These are phyloP conservation scores for Plantago major DNA, from an alignment of 257 asterid species.

Conservation along the genomic window DNA sequence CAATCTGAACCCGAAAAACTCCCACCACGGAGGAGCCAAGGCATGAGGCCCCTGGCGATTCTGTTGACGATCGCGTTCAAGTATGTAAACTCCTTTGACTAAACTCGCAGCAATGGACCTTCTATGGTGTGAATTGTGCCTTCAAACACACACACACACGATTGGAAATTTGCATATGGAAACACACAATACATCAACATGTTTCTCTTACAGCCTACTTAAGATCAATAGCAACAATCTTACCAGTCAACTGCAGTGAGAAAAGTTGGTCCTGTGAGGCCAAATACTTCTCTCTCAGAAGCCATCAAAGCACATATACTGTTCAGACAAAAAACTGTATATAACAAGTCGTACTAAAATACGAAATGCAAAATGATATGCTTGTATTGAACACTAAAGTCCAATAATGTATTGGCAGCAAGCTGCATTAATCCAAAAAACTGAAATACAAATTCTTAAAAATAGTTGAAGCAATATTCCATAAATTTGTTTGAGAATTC, in stretches of 20 bases:
- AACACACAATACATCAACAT: neutral
- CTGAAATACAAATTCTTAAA: too few species aligned
- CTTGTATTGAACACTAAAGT: too few species aligned
- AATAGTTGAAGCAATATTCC: neutral
- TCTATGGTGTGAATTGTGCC: conserved; percentile 58
- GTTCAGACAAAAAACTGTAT: neutral
- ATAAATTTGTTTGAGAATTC: neutral
- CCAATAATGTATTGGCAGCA: too few species aligned
- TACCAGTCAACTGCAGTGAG: conserved; percentile 62
- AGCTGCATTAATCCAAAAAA: too few species aligned
- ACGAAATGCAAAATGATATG: neutral
- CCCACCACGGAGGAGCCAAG: conserved; percentile 80
- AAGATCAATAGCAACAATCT: neutral
- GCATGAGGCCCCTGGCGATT: conserved; percentile 46
- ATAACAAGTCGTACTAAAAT: neutral
- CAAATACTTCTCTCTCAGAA: conserved; percentile 44
- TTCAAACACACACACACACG: conserved; percentile 1
- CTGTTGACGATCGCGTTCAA: conserved; percentile 58
- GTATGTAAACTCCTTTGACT: conserved; percentile 58
- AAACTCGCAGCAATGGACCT: conserved; percentile 61
- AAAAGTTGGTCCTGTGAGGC: conserved; percentile 51
- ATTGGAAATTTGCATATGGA: neutral
- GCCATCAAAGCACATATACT: conserved; percentile 28
- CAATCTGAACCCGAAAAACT: conserved; percentile 47
- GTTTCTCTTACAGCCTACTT: neutral